phyloP scores from a whole-genome alignment of 2,329 filamentous ascomycete genomes.

The Macrophomina phaseolina region DNA sequence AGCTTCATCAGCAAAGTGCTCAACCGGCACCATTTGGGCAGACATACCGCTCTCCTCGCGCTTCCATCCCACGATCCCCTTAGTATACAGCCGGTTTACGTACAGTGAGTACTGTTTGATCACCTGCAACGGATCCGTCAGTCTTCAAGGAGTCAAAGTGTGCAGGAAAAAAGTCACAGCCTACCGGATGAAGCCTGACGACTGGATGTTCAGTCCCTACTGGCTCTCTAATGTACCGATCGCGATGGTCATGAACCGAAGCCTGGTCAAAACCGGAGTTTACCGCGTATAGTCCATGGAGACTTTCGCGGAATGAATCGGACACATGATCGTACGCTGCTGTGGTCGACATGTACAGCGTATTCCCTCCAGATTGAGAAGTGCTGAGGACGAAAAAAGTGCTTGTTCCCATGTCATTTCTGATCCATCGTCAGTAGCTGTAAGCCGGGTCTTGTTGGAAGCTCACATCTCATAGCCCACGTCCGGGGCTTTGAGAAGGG shows the following conservation, averaged over 20 bases:
- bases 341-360: conserved; percentile 15
- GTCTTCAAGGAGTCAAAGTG: too few relatives aligned
- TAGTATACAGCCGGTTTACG: conserved; percentile 30
- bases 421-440: not conserved
- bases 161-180: too few relatives aligned
- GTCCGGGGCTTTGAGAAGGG: conserved; percentile 45
- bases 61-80: conserved; percentile 29
- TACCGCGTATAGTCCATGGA: conserved; percentile 29
- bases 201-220: conserved; percentile 28
- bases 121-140: conserved; percentile 7
- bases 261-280: conserved; percentile 28
- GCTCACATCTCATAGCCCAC: conserved; percentile 23
- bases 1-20: not conserved
- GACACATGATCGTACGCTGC: conserved; percentile 26
- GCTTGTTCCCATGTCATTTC: conserved; percentile 22
- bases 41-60: conserved; percentile 28
- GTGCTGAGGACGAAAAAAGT: conserved; percentile 23
- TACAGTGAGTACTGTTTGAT: conserved; percentile 30
- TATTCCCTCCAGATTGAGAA: conserved; percentile 8
- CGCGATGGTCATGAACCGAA: conserved; percentile 21
- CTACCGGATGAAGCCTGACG: conserved; percentile 29
- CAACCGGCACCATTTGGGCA: not conserved
- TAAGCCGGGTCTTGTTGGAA: not conserved
- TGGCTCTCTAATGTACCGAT: conserved; percentile 23
- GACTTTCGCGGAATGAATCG: conserved; percentile 23